Conservation (phyloP, 306 rosid genomes). For the Astragalus membranaceus region DNA sequence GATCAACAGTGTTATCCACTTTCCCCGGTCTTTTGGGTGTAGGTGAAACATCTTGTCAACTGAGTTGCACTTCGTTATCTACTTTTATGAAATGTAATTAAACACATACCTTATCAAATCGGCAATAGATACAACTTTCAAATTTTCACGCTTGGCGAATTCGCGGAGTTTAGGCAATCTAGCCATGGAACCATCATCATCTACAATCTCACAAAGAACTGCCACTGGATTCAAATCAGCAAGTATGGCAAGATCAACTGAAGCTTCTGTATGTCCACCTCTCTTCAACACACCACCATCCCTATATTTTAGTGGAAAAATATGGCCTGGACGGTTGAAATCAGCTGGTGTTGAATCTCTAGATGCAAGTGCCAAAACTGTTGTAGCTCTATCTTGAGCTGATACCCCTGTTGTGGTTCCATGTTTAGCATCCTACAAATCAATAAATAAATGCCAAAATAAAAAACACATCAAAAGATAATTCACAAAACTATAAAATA, state of each 20-base stretch:
- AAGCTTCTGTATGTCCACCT: constrained; percentile 92
- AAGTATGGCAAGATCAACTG: constrained; percentile 76
- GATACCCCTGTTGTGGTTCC: constrained; percentile 94
- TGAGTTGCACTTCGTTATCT: no score
- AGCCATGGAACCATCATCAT: constrained; percentile 98
- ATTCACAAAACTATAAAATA: not conserved
- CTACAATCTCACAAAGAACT: constrained; percentile 83
- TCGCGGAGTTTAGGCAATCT: constrained; percentile 78
- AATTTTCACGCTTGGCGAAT: constrained; percentile 55
- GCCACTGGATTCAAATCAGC: constrained; percentile 78
- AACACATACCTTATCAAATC: constrained; percentile 68
- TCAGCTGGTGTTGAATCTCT: constrained; percentile 73
- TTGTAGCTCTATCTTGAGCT: constrained; percentile 75
- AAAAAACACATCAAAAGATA: not conserved
- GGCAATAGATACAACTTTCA: constrained; percentile 84
- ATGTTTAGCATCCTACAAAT: constrained; percentile 58
- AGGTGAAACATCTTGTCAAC: no score
- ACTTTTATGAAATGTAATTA: not conserved
- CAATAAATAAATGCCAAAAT: not conserved
- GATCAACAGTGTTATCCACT: no score
- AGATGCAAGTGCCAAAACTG: constrained; percentile 82
- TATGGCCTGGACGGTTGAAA: constrained; percentile 91
- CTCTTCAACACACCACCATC: constrained; percentile 94
- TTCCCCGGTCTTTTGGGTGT: no score
- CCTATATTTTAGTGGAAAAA: constrained; percentile 80